Percentiles rank a stretch among this genome's conserved stretches.
phyloP scores from a whole-genome alignment of 306 rosid genomes.

The Cicer judaicum region DNA sequence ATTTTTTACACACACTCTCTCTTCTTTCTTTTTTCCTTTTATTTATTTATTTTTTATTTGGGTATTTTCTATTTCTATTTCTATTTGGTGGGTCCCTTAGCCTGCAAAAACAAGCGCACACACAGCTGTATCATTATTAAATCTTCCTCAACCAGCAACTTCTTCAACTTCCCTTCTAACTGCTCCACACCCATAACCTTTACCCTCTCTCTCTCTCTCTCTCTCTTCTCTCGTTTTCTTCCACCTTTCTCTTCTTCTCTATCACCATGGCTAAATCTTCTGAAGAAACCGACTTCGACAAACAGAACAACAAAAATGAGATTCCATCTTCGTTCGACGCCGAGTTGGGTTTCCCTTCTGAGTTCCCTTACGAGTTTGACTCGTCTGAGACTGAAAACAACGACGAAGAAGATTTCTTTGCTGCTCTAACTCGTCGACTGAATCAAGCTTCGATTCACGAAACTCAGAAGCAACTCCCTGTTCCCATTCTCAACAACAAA shows the following conservation, averaged over 20 bases:
- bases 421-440: conserved; percentile 70
- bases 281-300: conserved; percentile 50
- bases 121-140: conserved; percentile 60
- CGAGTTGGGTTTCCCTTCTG: conserved; percentile 56
- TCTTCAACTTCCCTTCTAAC: conserved; percentile 40
- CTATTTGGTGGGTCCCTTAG: conserved; percentile 49
- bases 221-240: background rate
- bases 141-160: conserved; percentile 62
- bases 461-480: conserved; percentile 48
- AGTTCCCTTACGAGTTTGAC: conserved; percentile 83
- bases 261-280: conserved; percentile 47
- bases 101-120: conserved; percentile 53
- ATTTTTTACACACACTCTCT: too few species aligned
- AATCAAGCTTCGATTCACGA: conserved; percentile 61
- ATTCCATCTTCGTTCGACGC: background rate
- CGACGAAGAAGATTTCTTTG: conserved; percentile 83
- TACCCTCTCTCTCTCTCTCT: too few species aligned
- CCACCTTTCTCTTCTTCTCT: background rate
- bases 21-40: too few species aligned
- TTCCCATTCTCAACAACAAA: conserved; percentile 37
- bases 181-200: background rate
- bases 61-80: background rate
- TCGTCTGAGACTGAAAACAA: conserved; percentile 56
- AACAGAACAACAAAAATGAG: conserved; percentile 32
- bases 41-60: background rate